A percentile compares a stretch with the other conserved stretches of the same genome.
Evolutionary conservation across 2,329 filamentous ascomycete genomes (phyloP).

Genomic region (Colletotrichum kahawae): DNA sequence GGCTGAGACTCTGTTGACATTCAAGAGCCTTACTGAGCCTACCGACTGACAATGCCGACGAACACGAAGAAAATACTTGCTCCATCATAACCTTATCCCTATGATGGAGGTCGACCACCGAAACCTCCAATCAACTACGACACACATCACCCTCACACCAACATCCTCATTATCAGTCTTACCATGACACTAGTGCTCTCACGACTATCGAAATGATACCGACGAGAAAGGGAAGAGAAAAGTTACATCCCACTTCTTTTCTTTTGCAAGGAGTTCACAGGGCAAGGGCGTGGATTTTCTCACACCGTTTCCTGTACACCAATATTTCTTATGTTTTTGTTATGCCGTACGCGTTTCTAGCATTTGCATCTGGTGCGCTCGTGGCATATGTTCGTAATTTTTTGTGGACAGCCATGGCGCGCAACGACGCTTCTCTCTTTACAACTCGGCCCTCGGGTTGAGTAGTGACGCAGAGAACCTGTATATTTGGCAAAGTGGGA

Average conservation of each 20-base stretch:
- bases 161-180: neutral
- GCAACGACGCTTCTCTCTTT: conserved; percentile 1
- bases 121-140: neutral
- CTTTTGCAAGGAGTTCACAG: conserved; percentile 13
- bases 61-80: neutral
- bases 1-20: too few species aligned
- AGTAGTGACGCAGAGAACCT: neutral
- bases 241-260: neutral
- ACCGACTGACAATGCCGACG: neutral
- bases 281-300: conserved; percentile 11
- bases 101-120: neutral
- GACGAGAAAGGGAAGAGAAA: conserved; percentile 3
- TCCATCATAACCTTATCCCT: neutral
- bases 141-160: neutral
- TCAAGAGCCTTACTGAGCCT: neutral
- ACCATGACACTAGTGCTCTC: neutral
- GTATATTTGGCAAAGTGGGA: conserved; percentile 16
- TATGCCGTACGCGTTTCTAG: conserved; percentile 8
- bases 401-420: neutral
- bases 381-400: neutral
- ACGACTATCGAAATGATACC: neutral
- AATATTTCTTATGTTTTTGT: conserved; percentile 7
- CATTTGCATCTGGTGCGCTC: conserved; percentile 13
- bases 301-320: conserved; percentile 19
- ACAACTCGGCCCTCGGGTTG: neutral